Base-by-base conservation (phyloP, 1,139 yeast genomes). In the Saccharomyces pastorianus region DNA sequence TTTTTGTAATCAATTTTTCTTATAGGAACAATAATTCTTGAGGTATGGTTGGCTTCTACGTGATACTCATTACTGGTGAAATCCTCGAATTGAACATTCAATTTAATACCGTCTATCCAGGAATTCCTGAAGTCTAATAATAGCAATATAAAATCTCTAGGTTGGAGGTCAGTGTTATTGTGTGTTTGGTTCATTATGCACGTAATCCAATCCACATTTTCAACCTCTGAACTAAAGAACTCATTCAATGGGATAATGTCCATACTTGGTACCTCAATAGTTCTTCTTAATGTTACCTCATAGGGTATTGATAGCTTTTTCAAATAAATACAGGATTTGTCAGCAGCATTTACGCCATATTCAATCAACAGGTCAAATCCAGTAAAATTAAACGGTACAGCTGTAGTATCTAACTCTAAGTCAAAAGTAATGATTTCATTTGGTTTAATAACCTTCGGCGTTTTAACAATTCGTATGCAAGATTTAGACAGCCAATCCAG, bases 21-120 rank as follows among this genome's bases (percentile, higher is more conserved):
- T 8, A 89, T 72, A 0, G 97, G 96, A 4, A 93, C 63, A 27
- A 90, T 72, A 46, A 87, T 71, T 57, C 98, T 75, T 20, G 76
- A 72, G 0, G 90, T 81, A 49, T 77, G 78, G 9, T 57, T 55
- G 1, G 68, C 52, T 34, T 71, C 73, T 17, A 70, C 62, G 13
- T 63, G 54, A 52, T 63, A 54, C 7, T 51, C 53, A 17, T 57
- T 58, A 38, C 64, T 58, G 13, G 49, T 42, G 48, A 63, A 68
- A n/a, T 61, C 64, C 13, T 59, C 66, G 53, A 62, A 67, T 2
- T 52, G 25, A 4, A 67, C 52, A 6, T 55, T 46, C 5, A 65
- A 47, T 1, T 54, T 51, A 2, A 65, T 59, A n/a, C 60, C 61
- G 53, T 64, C 65, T 13, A 60, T 56, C 70, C 69, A 68, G 2